Base-by-base conservation (phyloP, 2,329 filamentous ascomycete genomes). In the Arthrinium puccinioides region DNA sequence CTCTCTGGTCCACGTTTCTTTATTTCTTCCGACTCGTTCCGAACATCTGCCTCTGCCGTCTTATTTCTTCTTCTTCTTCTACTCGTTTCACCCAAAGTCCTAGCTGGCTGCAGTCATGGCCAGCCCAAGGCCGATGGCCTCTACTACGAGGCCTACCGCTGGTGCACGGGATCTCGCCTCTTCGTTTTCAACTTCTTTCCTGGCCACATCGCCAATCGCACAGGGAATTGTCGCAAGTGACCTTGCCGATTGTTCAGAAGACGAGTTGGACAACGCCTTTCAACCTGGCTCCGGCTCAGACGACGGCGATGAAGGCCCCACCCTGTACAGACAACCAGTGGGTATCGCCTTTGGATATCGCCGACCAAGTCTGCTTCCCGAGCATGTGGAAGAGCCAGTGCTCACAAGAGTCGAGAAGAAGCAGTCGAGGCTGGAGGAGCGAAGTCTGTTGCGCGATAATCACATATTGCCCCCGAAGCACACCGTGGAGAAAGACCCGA, bases 271-370 rank as follows among this genome's bases (percentile, higher is more conserved):
- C n/a, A n/a, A n/a, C n/a, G n/a, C n/a, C n/a, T n/a, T n/a, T n/a
- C n/a, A n/a, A n/a, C n/a, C 52, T 13, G 52, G 53, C 19, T 56
- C 56, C 13, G 51, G 48, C 20, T 48, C 50, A 3, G 60, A 59
- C 5, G 47, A 55, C 5, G 60, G 67, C 30, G 62, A 62, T 9
- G 52, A 54, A 14, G 62, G 62, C n/a, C 70, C 64, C 38, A 66
- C 60, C 54, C 70, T 70, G 49, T 95, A 92, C 62, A 78, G 84
- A 38, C 76, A 87, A 31, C 86, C 87, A 1, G 84, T 79, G 47
- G 84, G 82, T 53, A 80, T 92, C 29, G 80, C 82, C 21, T 85
- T 76, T 42, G 84, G 82, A 10, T 81, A 82, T 18, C 73, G 79
- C 2, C 72, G 87, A 37, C 81, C 83, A 4, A 75, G 82, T 5